Base-by-base conservation (phyloP, 805 yeast species). In the Lipomyces starkeyi region DNA sequence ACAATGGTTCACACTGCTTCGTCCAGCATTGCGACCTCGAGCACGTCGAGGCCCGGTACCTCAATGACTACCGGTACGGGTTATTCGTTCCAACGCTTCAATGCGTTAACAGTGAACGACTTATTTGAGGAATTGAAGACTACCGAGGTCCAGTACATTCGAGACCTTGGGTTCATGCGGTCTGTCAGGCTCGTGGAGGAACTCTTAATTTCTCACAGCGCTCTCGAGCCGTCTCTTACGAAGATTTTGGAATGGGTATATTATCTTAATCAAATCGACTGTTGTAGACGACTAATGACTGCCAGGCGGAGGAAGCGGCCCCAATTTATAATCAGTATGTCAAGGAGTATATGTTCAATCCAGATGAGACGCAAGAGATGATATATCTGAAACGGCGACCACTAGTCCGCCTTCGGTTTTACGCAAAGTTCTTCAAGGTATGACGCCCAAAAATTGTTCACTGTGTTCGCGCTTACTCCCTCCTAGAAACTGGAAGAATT, bases 391-490 rank as follows among this genome's bases (percentile, higher is more conserved):
- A 63, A 11, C 66, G 74, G 11, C 71, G 76, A 7, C 76, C 76
- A 3, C 59, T 73, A 14, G 76, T 73, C 11, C 72, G 76, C 7
- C 67, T 74, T 9, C 64, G 75, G 11, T 74, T 73, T 54, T 61
- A 59, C 47, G 58, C 76, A 20, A 73, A 73, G 60, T 58, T 73
- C 29, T 74, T 73, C 67, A 73, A 73, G 64, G 73, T 70, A 43
- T 9, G 64, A n/a, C 20, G 6, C 8, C 14, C 49, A 8, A 17
- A 3, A n/a, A 43, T 7, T 2, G n/a, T 35, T 5, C 7, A 13
- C n/a, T 29, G 1, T n/a, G 20, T 7, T 25, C 53, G 22, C 47
- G 14, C 29, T 29, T 14, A 40, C 55, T 47, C 17, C 20, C 25
- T 35, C 43, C 29, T 14, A 69, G 72, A 73, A 73, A 67, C 59